Evolutionary conservation across 1,139 yeast genomes (phyloP), one percentile per base, ranked within the genome.

Genomic region (Hansenula sp.): DNA sequence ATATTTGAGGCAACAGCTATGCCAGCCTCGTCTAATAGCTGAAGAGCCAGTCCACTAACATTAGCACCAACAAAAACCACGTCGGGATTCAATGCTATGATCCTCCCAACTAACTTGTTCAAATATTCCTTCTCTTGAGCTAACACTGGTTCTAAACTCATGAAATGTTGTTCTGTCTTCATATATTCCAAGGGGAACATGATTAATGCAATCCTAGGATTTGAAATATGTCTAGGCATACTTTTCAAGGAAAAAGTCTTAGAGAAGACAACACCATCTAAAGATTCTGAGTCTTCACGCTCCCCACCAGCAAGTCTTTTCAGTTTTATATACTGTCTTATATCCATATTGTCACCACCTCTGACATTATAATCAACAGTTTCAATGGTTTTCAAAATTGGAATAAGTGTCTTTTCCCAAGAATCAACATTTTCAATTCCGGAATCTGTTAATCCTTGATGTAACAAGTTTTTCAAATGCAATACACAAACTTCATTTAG

Each of bases 111-210:
- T 40, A 93, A 71, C 54, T 91, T 91, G 43, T 83, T 78, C 39
- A 93, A 73, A 57, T 86, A 91, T 51, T 93, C 97, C 38, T 77
- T 72, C 59, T 93, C 98, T 59, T 94, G 99, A 0, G 94, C 88
- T 42, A 89, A 74, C 1, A 93, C 84, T 4, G 95, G 87, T 45
- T 89, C 84, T 47, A 93, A 68, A 58, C 95, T 85, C 61, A 90
- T 81, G 47, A 90, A 86, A 41, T 74, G 79, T 36, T 74, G 78
- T 44, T 84, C 93, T 44, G 79, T 79, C 49, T 85, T 81, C 50
- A 83, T 74, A 55, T 90, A 93, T 59, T 91, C 98, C 25, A 94
- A 70, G 0, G 98, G 96, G 56, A 94, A 93, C 73, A 90, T 84
- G 11, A 94, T 74, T 29, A 94, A 70, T 44, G 94, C 81, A 37